phyloP scores from a whole-genome alignment of 2,329 filamentous ascomycete species.

The Ceratocystis cubensis region DNA sequence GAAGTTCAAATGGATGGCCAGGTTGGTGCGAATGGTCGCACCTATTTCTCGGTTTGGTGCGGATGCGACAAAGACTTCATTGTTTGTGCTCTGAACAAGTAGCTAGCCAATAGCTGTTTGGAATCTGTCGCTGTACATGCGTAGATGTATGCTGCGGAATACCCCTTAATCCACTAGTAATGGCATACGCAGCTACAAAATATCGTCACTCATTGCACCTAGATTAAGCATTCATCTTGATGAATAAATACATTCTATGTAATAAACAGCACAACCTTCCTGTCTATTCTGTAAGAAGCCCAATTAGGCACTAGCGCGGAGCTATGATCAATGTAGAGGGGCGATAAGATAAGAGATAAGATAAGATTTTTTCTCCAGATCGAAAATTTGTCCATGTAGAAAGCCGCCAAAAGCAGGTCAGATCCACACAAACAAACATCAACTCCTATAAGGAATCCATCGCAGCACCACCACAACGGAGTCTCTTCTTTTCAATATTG shows the following conservation, averaged over 20 bases:
- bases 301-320: conserved; percentile 1
- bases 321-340: neutral
- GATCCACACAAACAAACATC: neutral
- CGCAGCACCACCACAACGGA: neutral
- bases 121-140: neutral
- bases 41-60: too few species aligned
- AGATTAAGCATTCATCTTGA: too few species aligned
- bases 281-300: conserved; percentile 10
- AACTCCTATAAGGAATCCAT: neutral
- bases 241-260: too few species aligned
- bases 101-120: neutral
- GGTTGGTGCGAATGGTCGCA: too few species aligned
- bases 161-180: too few species aligned
- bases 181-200: too few species aligned
- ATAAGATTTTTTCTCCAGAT: conserved; percentile 15
- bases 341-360: conserved; percentile 24
- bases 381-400: conserved; percentile 17
- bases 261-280: too few species aligned
- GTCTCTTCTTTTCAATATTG: neutral
- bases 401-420: neutral
- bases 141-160: neutral
- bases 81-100: neutral
- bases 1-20: too few species aligned
- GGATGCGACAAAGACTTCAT: too few species aligned
- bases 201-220: too few species aligned